Base-by-base conservation (phyloP, 1,139 yeast genomes). In the Protomyces arabidopsidicola region DNA sequence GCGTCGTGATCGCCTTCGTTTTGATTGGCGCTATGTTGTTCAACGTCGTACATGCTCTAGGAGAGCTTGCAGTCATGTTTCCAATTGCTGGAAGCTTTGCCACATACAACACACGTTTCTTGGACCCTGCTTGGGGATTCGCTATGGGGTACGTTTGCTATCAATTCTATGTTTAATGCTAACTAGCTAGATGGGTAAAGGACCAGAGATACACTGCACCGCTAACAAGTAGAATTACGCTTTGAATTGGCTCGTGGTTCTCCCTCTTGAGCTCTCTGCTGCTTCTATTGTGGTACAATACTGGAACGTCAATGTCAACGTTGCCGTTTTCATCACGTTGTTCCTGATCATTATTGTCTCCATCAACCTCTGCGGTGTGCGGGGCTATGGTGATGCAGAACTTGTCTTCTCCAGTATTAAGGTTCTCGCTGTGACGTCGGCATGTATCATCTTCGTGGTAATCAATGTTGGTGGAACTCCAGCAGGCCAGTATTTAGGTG, bases 231-330 rank as follows among this genome's bases (percentile, higher is more conserved):
- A 4, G 45, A 55, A 51, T 52, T 65, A 65, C 36, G 67, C 66
- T 22, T 74, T 88, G 71, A 90, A 86, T 77, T 88, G 95, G 93
- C 75, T 88, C 54, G 83, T 87, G 66, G 87, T 87, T 27, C 76
- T 89, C 68, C 95, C 96, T 0, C 77, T 88, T 66, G 96, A 89
- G 72, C 76, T 89, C 68, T 89, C 87, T 56, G 90, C 95, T 22
- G 89, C 93, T 4, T 81, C 91, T 2, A 82, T 88, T 76, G 83
- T 89, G 24, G 81, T 87, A 66, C 78, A 81, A 67, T 89, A 76
- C 73, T 87, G 93, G 91, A 81, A 83, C 60, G 56, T 62, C 31
- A 22, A 45, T 22, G 73, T 78, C 45, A 74, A 72, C n/a, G 81
- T 84, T 38, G 95, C 85, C 61, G 87, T 86, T 2, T 86, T 87